Evolutionary conservation across 2,329 filamentous ascomycete species (phyloP).

Genomic region (Pezicula neosporulosa): DNA sequence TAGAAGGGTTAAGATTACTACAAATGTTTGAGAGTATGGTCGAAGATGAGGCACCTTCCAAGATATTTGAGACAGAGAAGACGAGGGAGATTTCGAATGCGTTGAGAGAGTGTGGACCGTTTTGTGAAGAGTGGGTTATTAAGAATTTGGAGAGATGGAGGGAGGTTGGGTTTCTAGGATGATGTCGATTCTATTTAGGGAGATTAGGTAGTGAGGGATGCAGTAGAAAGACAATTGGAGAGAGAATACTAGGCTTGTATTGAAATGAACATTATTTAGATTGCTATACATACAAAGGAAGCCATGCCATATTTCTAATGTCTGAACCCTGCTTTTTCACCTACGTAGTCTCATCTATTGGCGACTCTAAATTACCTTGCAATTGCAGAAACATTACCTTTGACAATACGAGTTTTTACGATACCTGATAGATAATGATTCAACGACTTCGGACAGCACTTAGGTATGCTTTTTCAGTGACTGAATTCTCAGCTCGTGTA

Average conservation of each 20-base stretch:
- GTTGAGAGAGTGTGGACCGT: constrained; percentile 14
- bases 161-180: constrained; percentile 13
- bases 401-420: no score
- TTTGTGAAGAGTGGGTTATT: constrained; percentile 16
- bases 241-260: neutral
- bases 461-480: no score
- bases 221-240: neutral
- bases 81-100: constrained; percentile 9
- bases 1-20: constrained; percentile 19
- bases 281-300: no score
- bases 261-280: no score
- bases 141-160: constrained; percentile 19
- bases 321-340: no score
- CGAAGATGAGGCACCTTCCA: constrained; percentile 3
- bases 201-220: neutral
- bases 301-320: no score
- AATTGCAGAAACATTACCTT: no score
- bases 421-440: no score
- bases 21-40: constrained; percentile 23
- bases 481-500: no score
- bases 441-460: no score
- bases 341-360: no score
- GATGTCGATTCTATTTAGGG: neutral
- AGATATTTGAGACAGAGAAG: constrained; percentile 19
- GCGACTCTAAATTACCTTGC: no score